Evolutionary conservation across 2,329 filamentous ascomycete genomes (phyloP), one percentile per base, ranked within the genome.

Genomic region (Neoascochyta sp.): DNA sequence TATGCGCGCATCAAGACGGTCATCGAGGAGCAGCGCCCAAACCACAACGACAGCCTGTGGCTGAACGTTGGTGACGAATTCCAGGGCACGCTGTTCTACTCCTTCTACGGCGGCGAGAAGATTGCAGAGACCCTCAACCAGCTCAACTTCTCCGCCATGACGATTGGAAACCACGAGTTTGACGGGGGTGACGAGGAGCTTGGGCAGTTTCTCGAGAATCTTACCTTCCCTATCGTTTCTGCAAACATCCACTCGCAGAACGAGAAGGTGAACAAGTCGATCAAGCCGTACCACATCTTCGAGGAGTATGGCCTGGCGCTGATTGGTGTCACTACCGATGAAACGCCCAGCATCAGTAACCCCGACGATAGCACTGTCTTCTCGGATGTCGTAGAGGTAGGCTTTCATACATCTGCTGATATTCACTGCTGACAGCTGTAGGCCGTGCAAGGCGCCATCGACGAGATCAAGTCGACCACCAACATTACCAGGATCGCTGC

Each of bases 21-120:
- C 5, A 63, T 82, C 20, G 70, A 80, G 30, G 67, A 73, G 46
- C 69, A 76, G 15, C 71, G 77, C 16, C 69, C 73, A 4, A 66
- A 68, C 16, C 67, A 79, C 48, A 70, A 74, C n/a, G 74, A 81
- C 50, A 76, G 75, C 32, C 64, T 83, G 10, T 75, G 76, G 63
- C 63, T 83, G 24, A 80, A 83, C 33, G 75, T 74, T 2, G 80
- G 80, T n/a, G 80, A 83, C 45, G 80, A 83, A 52, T 83, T 83
- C 52, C 76, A 82, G 46, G 79, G 80, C 31, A 83, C 80, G 0
- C 66, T 82, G 6, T 83, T 81, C 65, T 83, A 80, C 62, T 72
- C 71, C 4, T 81, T 74, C 56, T 83, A 83, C 48, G 73, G 74
- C 10, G 76, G 77, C 14, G 76, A 81, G 63, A 83, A 83, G 68